Evolutionary conservation across 352 stramenopile species (phyloP).

Genomic region (Halophytophthora batemanensis): DNA sequence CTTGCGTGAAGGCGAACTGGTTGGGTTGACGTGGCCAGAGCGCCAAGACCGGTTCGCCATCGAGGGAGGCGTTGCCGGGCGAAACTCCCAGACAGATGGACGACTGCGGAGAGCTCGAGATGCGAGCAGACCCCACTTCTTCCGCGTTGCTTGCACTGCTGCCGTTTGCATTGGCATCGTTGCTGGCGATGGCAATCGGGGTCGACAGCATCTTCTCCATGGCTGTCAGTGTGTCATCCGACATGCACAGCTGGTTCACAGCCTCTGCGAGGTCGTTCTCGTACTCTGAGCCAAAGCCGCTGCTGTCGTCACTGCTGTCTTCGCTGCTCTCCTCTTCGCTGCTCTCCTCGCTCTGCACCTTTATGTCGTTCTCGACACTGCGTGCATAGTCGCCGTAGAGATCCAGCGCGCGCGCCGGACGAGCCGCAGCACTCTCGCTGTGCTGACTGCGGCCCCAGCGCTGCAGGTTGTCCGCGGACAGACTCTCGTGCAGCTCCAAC

Average conservation of each 20-base stretch:
- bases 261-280: conserved; percentile 68
- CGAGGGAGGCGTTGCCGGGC: conserved; percentile 56
- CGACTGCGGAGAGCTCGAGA: conserved; percentile 63
- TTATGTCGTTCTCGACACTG: conserved; percentile 13
- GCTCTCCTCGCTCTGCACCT: conserved; percentile 1
- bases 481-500: conserved; percentile 8
- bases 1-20: conserved; percentile 84
- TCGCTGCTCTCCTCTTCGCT: conserved; percentile 14
- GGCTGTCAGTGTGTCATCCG: conserved; percentile 43
- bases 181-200: conserved; percentile 46
- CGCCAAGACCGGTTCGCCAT: conserved; percentile 68
- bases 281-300: conserved; percentile 60
- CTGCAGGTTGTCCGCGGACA: conserved; percentile 22
- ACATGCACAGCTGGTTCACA: conserved; percentile 70
- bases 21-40: conserved; percentile 78
- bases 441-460: conserved; percentile 12
- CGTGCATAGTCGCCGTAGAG: conserved; percentile 14
- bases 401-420: conserved; percentile 4
- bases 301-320: conserved; percentile 30
- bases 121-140: conserved; percentile 21
- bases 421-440: conserved; percentile 2
- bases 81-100: conserved; percentile 64
- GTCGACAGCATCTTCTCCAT: conserved; percentile 53
- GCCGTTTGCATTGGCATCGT: not conserved
- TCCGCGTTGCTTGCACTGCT: conserved; percentile 8